phyloP scores from a whole-genome alignment of 768 basidiomycete species.

The Podaxis sp. region DNA sequence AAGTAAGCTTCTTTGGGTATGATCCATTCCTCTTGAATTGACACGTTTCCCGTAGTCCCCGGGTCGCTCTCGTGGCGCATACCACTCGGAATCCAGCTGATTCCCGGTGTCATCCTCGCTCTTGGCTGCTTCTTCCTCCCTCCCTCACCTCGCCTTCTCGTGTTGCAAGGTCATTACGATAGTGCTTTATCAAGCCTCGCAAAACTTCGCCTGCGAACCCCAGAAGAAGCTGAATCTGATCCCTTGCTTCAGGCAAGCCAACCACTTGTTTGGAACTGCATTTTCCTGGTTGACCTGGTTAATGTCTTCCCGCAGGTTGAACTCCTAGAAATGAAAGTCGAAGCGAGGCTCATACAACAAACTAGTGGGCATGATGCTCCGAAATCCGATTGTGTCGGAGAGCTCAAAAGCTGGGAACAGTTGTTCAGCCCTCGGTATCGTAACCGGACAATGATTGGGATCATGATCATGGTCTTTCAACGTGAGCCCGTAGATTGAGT shows the following conservation, averaged over 20 bases:
- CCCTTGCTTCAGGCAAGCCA: conserved; percentile 42
- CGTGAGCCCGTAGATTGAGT: conserved; percentile 38
- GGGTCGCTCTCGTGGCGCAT: conserved; percentile 73
- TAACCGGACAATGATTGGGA: conserved; percentile 62
- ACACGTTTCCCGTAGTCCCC: conserved; percentile 33
- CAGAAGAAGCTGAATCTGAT: conserved; percentile 44
- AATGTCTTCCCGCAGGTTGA: conserved; percentile 46
- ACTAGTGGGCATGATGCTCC: conserved; percentile 13
- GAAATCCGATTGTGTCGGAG: conserved; percentile 23
- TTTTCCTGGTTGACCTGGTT: neutral
- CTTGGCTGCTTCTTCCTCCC: conserved; percentile 59
- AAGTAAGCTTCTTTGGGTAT: conserved; percentile 31
- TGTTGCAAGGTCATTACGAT: conserved; percentile 47
- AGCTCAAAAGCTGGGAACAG: conserved; percentile 46
- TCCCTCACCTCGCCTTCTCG: conserved; percentile 56
- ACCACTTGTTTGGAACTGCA: neutral
- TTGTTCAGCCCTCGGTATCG: conserved; percentile 53
- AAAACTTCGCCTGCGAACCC: conserved; percentile 44
- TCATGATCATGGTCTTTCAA: conserved; percentile 80
- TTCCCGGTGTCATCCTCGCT: conserved; percentile 64
- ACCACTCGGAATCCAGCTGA: conserved; percentile 66
- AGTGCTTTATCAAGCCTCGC: conserved; percentile 59
- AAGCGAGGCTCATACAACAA: conserved; percentile 48
- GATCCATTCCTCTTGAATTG: neutral
- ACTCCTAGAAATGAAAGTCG: conserved; percentile 71